phyloP scores from a whole-genome alignment of 1,139 yeast species.

The Candida sanyaensis region DNA sequence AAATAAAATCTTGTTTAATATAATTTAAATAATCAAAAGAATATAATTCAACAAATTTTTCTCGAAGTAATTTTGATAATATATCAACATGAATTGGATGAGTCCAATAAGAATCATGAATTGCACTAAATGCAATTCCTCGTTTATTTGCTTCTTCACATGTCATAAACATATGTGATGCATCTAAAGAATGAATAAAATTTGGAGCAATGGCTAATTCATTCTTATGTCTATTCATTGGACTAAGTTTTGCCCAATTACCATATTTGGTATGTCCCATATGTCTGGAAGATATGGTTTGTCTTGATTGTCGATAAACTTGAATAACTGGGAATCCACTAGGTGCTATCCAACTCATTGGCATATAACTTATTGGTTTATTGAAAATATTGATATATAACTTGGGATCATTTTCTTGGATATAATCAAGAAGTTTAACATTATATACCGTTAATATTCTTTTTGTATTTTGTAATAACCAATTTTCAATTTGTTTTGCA shows the following conservation, averaged over 20 bases:
- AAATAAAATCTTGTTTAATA: conserved; percentile 28
- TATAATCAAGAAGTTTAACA: conserved; percentile 17
- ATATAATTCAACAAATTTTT: conserved; percentile 39
- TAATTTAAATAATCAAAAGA: conserved; percentile 26
- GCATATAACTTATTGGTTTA: conserved; percentile 18
- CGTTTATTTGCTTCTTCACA: conserved; percentile 23
- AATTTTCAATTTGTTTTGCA: conserved; percentile 36
- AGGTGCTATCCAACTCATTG: conserved; percentile 47
- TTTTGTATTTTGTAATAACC: conserved; percentile 35
- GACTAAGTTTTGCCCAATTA: conserved; percentile 15
- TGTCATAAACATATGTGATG: conserved; percentile 43
- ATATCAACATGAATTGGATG: conserved; percentile 32
- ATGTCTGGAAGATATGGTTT: conserved; percentile 6
- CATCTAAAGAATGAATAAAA: conserved; percentile 46
- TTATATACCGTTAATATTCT: conserved; percentile 33
- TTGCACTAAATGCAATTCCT: conserved; percentile 35
- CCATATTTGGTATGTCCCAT: conserved; percentile 3
- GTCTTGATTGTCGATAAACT: conserved; percentile 26
- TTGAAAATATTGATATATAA: conserved; percentile 1
- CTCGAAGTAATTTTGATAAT: conserved; percentile 28
- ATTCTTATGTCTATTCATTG: conserved; percentile 34
- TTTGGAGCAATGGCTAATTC: conserved; percentile 46
- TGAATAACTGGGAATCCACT: conserved; percentile 48
- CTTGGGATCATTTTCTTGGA: conserved; percentile 5
- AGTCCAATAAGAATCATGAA: conserved; percentile 52